Evolutionary conservation across 306 rosid species (phyloP), one percentile per base, ranked within the genome.

Genomic region (Fragaria ananassa): DNA sequence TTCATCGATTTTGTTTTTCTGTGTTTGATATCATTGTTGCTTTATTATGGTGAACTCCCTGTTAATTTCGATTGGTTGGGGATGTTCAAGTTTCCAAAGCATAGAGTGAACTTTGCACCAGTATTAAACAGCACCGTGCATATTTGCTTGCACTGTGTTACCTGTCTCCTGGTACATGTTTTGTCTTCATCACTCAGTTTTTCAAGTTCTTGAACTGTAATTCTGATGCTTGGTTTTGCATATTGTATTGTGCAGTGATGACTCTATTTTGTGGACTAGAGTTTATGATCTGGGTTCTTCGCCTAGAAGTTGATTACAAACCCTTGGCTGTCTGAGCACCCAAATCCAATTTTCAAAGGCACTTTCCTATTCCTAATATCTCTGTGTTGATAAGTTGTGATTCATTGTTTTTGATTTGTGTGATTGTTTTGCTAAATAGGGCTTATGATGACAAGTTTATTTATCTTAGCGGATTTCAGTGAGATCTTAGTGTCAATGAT

Each of bases 391-490:
- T 60, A 1, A 1, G 37, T 27, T 13, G 7, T 61, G 39, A 21
- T 12, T 61, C 2, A 10, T 61, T 14, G 4, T 5, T 27, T 13
- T 31, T 13, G 37, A 13, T 19, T 56, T n/a, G 13, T 8, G 41
- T 5, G 3, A 25, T 10, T 5, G 31, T 46, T 46, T 46, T 46
- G 17, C 15, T 45, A 45, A 45, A 45, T 1, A 23, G 66, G 89
- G 98, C 98, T 86, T 61, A 85, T 93, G 98, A 93, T 88, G 96
- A 85, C 69, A 83, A 37, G 9, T 53, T 46, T 34, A 58, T 75
- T 82, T 71, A 89, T 91, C 96, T 93, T 93, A 93, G 98, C 98
- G 96, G 98, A 93, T 93, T 93, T 93, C 98, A 85, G 94, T 91
- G 98, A 93, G 95, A 78, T 80, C 53, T 76, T 42, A 56, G 4